phyloP scores from a whole-genome alignment of 2,329 filamentous ascomycete genomes.

The Gnomoniopsis sp. region DNA sequence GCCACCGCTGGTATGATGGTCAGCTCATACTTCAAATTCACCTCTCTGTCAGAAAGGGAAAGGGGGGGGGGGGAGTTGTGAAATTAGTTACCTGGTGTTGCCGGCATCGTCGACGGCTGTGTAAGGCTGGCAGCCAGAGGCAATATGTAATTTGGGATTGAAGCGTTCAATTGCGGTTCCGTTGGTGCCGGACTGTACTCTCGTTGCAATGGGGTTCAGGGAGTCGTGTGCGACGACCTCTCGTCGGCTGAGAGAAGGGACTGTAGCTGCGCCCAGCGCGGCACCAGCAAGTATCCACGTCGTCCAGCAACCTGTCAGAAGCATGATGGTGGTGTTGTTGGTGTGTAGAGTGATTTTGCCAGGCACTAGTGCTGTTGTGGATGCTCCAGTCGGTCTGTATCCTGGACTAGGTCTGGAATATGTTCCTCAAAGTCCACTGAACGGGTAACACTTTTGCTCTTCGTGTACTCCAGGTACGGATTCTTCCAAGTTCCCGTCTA shows the following conservation, averaged over 20 bases:
- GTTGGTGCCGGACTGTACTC: conserved; percentile 21
- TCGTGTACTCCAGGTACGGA: too few relatives aligned
- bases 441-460: too few relatives aligned
- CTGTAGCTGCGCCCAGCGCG: conserved; percentile 1
- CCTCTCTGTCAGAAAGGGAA: not conserved
- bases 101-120: conserved; percentile 20
- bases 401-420: too few relatives aligned
- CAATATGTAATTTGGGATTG: conserved; percentile 24
- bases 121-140: conserved; percentile 24
- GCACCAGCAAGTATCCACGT: not conserved
- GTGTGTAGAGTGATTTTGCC: not conserved
- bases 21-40: not conserved
- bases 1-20: conserved; percentile 27
- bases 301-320: not conserved
- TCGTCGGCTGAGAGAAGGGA: not conserved
- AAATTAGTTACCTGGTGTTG: conserved; percentile 13
- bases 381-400: not conserved
- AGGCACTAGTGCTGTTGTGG: not conserved
- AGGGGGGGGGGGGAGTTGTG: not conserved
- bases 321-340: not conserved
- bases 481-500: too few relatives aligned
- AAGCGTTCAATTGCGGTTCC: conserved; percentile 19
- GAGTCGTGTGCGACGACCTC: conserved; percentile 5
- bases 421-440: too few relatives aligned
- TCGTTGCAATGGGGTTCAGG: not conserved